phyloP scores from a whole-genome alignment of 2,329 filamentous ascomycete genomes.

The Hirsutella rhossiliensis region DNA sequence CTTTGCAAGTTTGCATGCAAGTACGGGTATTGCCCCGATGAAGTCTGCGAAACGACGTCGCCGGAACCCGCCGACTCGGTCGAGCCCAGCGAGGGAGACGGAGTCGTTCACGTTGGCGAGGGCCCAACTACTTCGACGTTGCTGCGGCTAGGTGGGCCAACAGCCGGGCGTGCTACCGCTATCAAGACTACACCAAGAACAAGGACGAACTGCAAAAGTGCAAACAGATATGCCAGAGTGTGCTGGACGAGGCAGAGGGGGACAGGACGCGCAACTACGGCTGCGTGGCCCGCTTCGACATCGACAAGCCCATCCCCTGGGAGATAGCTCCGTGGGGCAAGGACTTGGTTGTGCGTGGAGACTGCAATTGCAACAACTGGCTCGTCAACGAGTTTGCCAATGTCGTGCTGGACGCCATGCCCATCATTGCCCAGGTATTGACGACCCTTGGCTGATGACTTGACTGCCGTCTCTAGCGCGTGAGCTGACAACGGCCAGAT shows the following conservation, averaged over 20 bases:
- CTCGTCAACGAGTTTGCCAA: background rate
- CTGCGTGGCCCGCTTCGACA: background rate
- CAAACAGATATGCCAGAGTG: background rate
- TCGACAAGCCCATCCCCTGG: background rate
- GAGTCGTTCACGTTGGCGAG: background rate
- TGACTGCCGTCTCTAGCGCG: background rate
- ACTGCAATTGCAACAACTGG: background rate
- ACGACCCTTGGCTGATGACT: too few relatives aligned
- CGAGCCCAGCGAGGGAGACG: background rate
- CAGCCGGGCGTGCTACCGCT: background rate
- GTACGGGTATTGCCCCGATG: background rate
- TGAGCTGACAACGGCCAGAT: background rate
- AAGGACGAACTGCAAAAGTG: background rate
- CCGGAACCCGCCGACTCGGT: background rate
- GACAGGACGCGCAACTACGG: background rate
- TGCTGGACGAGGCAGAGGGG: background rate
- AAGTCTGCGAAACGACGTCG: background rate
- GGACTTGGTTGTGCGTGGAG: background rate
- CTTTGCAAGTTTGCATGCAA: slow-evolving; percentile 1
- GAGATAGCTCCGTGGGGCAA: background rate
- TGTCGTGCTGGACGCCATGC: background rate
- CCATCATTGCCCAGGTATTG: background rate
- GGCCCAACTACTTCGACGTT: background rate
- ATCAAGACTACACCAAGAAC: background rate
- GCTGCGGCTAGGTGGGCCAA: background rate